Evolutionary conservation across 2,329 filamentous ascomycete genomes (phyloP).

Genomic region (Didymella lethalis): DNA sequence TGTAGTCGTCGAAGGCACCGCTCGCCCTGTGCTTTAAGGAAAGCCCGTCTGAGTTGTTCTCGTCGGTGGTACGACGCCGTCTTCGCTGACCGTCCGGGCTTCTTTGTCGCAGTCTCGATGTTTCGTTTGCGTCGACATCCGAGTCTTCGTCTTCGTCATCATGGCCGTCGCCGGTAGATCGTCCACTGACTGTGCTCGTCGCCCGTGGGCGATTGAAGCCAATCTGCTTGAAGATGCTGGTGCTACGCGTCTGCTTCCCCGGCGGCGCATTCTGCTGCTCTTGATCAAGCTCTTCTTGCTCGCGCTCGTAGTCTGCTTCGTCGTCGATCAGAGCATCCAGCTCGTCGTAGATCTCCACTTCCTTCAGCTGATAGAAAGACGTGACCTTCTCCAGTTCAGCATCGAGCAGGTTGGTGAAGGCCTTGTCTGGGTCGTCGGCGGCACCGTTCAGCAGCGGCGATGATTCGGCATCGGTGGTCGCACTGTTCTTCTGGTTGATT

Average conservation of each 20-base stretch:
- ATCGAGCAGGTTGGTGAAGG: constrained; percentile 83
- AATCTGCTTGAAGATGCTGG: constrained; percentile 58
- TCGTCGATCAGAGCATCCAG: constrained; percentile 79
- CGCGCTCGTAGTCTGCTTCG: constrained; percentile 71
- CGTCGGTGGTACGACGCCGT: constrained; percentile 38
- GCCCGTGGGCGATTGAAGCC: constrained; percentile 55
- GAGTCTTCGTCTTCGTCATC: constrained; percentile 64
- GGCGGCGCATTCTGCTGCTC: constrained; percentile 51
- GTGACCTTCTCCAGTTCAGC: constrained; percentile 93
- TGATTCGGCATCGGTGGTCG: constrained; percentile 74
- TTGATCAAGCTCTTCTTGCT: constrained; percentile 51
- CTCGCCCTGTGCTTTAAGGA: constrained; percentile 68
- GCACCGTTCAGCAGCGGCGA: constrained; percentile 78
- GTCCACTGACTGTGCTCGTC: constrained; percentile 52
- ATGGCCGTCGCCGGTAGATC: constrained; percentile 46
- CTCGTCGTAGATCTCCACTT: constrained; percentile 84
- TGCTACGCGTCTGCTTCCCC: constrained; percentile 52
- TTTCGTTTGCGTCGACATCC: constrained; percentile 66
- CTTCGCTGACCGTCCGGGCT: constrained; percentile 46
- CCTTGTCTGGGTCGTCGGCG: constrained; percentile 73
- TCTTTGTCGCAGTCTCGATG: constrained; percentile 52
- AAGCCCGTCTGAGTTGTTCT: constrained; percentile 69
- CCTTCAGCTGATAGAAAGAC: constrained; percentile 89
- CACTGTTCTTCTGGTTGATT: constrained; percentile 66
- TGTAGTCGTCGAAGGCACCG: constrained; percentile 76